Evolutionary conservation across 1,139 yeast species (phyloP), one percentile per base, ranked within the genome.

Genomic region (Suhomyces coccinellae): DNA sequence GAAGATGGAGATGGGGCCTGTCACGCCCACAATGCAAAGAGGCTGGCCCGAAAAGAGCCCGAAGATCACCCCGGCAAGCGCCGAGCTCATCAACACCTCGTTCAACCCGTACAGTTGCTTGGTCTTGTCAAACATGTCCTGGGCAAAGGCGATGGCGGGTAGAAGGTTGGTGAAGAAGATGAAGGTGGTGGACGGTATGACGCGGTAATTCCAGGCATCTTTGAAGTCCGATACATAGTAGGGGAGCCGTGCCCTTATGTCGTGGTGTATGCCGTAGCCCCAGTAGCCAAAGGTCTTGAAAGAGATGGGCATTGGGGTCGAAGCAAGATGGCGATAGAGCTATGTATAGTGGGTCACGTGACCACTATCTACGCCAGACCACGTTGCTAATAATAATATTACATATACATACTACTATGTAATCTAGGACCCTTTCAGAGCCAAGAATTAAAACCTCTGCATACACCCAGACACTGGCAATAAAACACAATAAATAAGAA

Each of bases 81-180:
- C 97, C 29, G 91, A 82, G 17, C 95, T 77, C 60, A 93, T 62
- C 29, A 93, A 69, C 3, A 91, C 87, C 60, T 93, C 99, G 60
- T 93, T 93, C 2, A 93, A 87, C 2, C 99, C 99, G 58, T 87
- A 93, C 22, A 91, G 77, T 55, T 87, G 83, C 47, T 86, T 68
- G 0, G 99, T 93, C 49, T 88, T 82, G 66, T 91, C 90, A 62
- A 89, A 90, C 97, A 91, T 86, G 62, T 93, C 99, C 60, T 90
- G 97, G 1, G 98, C 96, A 73, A 93, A 93, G 0, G 98, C 97
- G 38, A 93, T 78, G 0, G 98, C 98, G 1, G 99, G 99, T 27
- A 93, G 70, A 36, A 93, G 63, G 61, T 93, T 93, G 41, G 96
- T 89, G 71, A 93, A 88, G 66, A 87, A 91, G 36, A 91, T 86